phyloP scores from a whole-genome alignment of 495 filamentous ascomycete genomes.

The Thermochaetoides thermophila region DNA sequence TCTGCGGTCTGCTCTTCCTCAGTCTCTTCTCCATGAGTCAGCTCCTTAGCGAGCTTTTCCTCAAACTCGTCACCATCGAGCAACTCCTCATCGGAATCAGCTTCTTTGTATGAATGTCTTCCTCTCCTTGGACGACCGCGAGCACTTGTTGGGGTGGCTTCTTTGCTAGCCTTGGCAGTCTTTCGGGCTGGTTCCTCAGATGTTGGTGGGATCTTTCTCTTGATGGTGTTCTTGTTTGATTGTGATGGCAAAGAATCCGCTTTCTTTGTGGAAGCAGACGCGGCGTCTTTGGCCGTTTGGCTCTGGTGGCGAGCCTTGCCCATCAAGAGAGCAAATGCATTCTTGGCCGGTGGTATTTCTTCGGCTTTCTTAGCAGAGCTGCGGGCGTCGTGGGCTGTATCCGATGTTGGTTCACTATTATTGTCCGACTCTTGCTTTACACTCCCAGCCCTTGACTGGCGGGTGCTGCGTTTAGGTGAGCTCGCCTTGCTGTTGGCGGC shows the following conservation, averaged over 20 bases:
- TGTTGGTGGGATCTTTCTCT: slow-evolving; percentile 29
- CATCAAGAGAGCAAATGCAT: slow-evolving; percentile 36
- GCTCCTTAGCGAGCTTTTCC: slow-evolving; percentile 46
- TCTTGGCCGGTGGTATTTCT: slow-evolving; percentile 11
- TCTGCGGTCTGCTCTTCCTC: slow-evolving; percentile 20
- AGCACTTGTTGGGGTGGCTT: slow-evolving; percentile 50
- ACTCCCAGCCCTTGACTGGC: slow-evolving; percentile 24
- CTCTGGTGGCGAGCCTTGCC: slow-evolving; percentile 20
- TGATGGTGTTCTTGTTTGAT: slow-evolving; percentile 18
- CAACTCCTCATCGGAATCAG: slow-evolving; percentile 53
- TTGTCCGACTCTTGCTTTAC: slow-evolving; percentile 11
- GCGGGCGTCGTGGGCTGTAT: slow-evolving; percentile 2
- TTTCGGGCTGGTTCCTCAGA: slow-evolving; percentile 33
- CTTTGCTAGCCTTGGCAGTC: slow-evolving; percentile 54
- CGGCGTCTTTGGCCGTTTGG: slow-evolving; percentile 6
- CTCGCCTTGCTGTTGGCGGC: slow-evolving; percentile 22
- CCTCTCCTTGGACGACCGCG: slow-evolving; percentile 26
- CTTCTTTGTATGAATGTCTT: slow-evolving; percentile 30
- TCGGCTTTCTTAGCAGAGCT: slow-evolving; percentile 3
- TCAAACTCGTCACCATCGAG: slow-evolving; percentile 65
- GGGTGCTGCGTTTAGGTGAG: slow-evolving; percentile 21
- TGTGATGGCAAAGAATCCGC: slow-evolving; percentile 2
- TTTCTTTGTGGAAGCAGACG: neutral
- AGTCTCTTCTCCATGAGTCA: slow-evolving; percentile 35
- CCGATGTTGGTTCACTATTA: slow-evolving; percentile 3